phyloP scores from a whole-genome alignment of 2,329 filamentous ascomycete genomes.

The Exophiala phaeomuriformis region DNA sequence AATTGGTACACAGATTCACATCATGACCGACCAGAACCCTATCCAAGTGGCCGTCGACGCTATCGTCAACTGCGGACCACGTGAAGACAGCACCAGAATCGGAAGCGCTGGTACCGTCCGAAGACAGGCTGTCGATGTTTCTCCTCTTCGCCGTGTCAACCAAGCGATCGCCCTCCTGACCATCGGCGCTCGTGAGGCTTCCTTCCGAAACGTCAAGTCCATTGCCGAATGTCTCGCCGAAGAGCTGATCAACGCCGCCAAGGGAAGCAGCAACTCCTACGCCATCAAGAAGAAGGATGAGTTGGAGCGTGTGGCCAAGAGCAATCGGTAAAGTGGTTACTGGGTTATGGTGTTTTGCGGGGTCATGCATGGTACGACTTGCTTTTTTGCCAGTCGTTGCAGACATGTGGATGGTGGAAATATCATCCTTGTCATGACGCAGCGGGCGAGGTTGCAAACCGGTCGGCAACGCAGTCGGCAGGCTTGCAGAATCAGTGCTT shows the following conservation, averaged over 20 bases:
- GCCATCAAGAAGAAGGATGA: conserved; percentile 99
- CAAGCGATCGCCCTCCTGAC: conserved; percentile 98
- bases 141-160: conserved; percentile 98
- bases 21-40: conserved; percentile 99
- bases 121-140: conserved; percentile 99
- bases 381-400: conserved; percentile 10
- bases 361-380: conserved; percentile 13
- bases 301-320: conserved; percentile 99
- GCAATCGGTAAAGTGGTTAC: conserved; percentile 79
- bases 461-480: conserved; percentile 2
- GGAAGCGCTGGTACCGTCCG: conserved; percentile 99
- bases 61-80: conserved; percentile 99
- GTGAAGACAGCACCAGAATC: conserved; percentile 99
- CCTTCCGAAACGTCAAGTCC: conserved; percentile 99
- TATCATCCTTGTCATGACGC: background rate
- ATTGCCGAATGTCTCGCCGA: conserved; percentile 99
- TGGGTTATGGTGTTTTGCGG: conserved; percentile 11
- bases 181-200: conserved; percentile 95
- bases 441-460: conserved; percentile 1
- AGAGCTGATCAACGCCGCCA: conserved; percentile 99
- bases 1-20: conserved; percentile 69
- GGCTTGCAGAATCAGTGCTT: conserved; percentile 8
- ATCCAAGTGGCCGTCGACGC: conserved; percentile 99
- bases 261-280: conserved; percentile 99
- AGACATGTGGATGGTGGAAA: conserved; percentile 7